Conservation (phyloP, 768 basidiomycete genomes). For the Hericium coralloides region DNA sequence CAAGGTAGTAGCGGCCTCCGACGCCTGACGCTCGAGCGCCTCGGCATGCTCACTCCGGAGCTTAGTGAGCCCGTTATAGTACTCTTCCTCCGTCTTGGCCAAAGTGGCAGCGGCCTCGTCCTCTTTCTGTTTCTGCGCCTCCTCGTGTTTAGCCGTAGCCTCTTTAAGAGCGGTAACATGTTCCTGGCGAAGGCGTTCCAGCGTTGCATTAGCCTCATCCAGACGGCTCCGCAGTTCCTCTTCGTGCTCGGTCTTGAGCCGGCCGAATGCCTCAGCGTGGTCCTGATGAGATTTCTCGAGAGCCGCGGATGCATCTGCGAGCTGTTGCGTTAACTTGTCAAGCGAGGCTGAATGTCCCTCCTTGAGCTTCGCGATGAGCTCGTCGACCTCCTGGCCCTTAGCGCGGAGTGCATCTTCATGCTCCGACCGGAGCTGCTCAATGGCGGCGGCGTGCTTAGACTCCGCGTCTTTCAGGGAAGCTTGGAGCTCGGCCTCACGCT, state of each 20-base stretch:
- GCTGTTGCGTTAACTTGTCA: slow-evolving; percentile 21
- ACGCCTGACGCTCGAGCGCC: slow-evolving; percentile 50
- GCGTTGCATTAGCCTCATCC: slow-evolving; percentile 41
- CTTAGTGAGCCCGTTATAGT: slow-evolving; percentile 72
- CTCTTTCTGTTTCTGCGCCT: slow-evolving; percentile 50
- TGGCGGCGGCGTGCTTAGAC: slow-evolving; percentile 35
- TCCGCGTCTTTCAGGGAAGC: slow-evolving; percentile 41
- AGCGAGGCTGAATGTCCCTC: slow-evolving; percentile 38
- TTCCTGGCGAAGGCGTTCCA: slow-evolving; percentile 40
- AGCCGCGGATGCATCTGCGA: slow-evolving; percentile 21
- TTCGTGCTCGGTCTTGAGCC: slow-evolving; percentile 33
- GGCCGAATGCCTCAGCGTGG: slow-evolving; percentile 52
- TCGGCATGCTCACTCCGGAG: slow-evolving; percentile 66
- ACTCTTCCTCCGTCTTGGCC: slow-evolving; percentile 69
- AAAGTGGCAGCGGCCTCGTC: slow-evolving; percentile 47
- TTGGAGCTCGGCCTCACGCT: slow-evolving; percentile 48
- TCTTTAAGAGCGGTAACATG: slow-evolving; percentile 46
- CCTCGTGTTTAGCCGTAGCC: slow-evolving; percentile 43
- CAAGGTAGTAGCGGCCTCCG: slow-evolving; percentile 52
- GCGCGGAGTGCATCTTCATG: slow-evolving; percentile 36
- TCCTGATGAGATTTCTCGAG: slow-evolving; percentile 35
- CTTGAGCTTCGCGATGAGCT: slow-evolving; percentile 36
- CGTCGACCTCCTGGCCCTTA: slow-evolving; percentile 34
- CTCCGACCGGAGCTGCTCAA: slow-evolving; percentile 37
- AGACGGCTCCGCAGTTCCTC: slow-evolving; percentile 39